These are phyloP conservation scores for Coemansia erecta DNA, from an alignment of 192 early-diverging fungal genomes.

Conservation along the genomic window DNA sequence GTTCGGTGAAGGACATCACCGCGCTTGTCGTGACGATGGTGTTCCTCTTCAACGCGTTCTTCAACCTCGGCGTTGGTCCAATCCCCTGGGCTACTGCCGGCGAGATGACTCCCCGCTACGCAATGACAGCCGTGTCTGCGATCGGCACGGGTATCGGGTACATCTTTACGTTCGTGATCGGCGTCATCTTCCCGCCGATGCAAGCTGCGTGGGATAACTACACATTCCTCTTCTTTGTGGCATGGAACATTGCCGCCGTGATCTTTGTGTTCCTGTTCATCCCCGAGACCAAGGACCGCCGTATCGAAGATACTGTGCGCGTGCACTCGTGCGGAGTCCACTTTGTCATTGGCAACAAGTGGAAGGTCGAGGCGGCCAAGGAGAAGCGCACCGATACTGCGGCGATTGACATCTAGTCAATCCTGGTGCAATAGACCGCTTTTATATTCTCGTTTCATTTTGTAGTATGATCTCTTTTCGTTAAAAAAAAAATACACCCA, in stretches of 20 bases:
- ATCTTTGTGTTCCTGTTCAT: conserved; percentile 69
- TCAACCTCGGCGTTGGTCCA: conserved; percentile 77
- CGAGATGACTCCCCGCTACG: conserved; percentile 75
- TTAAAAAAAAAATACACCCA: no score
- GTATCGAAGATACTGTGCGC: conserved; percentile 63
- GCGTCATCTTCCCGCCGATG: conserved; percentile 62
- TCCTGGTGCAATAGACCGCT: no score
- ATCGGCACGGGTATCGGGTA: conserved; percentile 77
- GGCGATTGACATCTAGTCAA: no score
- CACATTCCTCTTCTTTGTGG: conserved; percentile 70
- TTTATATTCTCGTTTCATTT: no score
- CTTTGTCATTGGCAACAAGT: conserved; percentile 50
- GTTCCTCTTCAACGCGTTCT: conserved; percentile 73
- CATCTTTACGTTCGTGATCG: conserved; percentile 61
- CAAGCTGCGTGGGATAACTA: conserved; percentile 50
- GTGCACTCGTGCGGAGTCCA: conserved; percentile 49
- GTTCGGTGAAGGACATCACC: conserved; percentile 55
- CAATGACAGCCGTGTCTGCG: conserved; percentile 66
- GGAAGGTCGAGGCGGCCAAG: conserved; percentile 33
- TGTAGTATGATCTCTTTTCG: no score
- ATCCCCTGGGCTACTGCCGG: conserved; percentile 81
- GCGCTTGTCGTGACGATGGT: conserved; percentile 63
- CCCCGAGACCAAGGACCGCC: conserved; percentile 83
- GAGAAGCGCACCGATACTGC: conserved; percentile 4
- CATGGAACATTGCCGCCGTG: conserved; percentile 61